Evolutionary conservation across 1,284 basidiomycete species (phyloP), one percentile per base, ranked within the genome.

Genomic region (Abortiporus biennis): DNA sequence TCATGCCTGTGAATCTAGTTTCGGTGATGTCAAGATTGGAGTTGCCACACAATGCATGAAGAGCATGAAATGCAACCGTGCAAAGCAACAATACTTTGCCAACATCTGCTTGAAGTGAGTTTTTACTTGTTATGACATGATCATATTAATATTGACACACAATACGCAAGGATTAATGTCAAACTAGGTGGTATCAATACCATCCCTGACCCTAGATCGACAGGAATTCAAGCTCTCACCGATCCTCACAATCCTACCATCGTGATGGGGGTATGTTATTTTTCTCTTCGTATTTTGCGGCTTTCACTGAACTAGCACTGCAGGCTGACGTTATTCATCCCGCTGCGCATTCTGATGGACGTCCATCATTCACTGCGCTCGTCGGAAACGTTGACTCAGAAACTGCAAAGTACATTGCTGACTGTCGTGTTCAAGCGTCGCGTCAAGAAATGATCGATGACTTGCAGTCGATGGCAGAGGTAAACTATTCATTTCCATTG

Each of bases 241-340:
- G 85, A 89, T 51, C 73, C 77, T 1, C 65, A 72, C 22, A 75
- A 78, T 49, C 85, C 84, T 1, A 85, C 85, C 0, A 74, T 89
- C n/a, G 77, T 89, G 41, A 81, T 89, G 74, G 85, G 83, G 76
- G 61, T 52, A 57, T 51, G 42, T 48, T 41, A 19, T 25, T 4
- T 9, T n/a, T 2, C 19, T 25, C 11, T 24, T n/a, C 17, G 23
- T 20, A 15, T 37, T 30, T 11, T 23, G 22, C 29, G 8, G 16
- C 15, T 21, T 8, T 38, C 36, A 36, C 27, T 42, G 17, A 38
- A 11, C 43, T 23, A 38, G 40, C 16, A 40, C n/a, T 47, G 44
- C 76, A 83, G 51, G 82, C 85, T 13, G 84, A 89, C 59, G 84
- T 85, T 29, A 81, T 85, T 21, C 85, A 90, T 55, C 85, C 86